These are phyloP conservation scores for Pyracantha coccinea DNA, from an alignment of 331 rosid genomes.

Conservation along the genomic window DNA sequence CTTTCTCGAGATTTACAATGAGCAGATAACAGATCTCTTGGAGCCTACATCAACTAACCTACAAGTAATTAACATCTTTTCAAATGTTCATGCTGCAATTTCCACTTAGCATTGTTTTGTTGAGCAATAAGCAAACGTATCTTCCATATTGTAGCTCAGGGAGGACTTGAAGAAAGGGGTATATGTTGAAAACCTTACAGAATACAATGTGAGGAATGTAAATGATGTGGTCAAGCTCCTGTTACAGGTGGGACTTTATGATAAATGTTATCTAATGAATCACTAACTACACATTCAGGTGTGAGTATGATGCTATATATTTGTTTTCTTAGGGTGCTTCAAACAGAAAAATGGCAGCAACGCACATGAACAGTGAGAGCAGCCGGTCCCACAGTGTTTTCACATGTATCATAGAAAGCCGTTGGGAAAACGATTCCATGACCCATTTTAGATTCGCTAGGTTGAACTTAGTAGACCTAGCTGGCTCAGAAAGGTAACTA, in stretches of 20 bases:
- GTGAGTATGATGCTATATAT: slow-evolving; percentile 2
- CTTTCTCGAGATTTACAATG: slow-evolving; percentile 88
- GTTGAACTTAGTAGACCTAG: slow-evolving; percentile 88
- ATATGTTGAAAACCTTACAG: slow-evolving; percentile 83
- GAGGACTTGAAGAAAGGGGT: slow-evolving; percentile 98
- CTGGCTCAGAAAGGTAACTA: slow-evolving; percentile 92
- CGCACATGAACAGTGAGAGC: slow-evolving; percentile 90
- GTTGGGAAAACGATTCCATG: slow-evolving; percentile 84
- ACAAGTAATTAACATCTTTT: slow-evolving; percentile 47
- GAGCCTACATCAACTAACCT: slow-evolving; percentile 89
- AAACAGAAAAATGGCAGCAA: slow-evolving; percentile 89
- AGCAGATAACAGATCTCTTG: slow-evolving; percentile 91
- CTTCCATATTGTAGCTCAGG: slow-evolving; percentile 58
- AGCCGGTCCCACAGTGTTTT: slow-evolving; percentile 96
- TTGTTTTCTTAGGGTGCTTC: slow-evolving; percentile 63
- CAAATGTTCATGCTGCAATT: slow-evolving; percentile 9
- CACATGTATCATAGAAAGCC: slow-evolving; percentile 90
- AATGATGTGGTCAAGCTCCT: slow-evolving; percentile 78
- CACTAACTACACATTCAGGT: slow-evolving; percentile 11
- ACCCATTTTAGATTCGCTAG: slow-evolving; percentile 87
- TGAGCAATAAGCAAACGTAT: neutral
- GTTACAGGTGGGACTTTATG: slow-evolving; percentile 50
- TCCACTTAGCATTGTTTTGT: neutral
- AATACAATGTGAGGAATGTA: slow-evolving; percentile 57
- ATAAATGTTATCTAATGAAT: neutral